Evolutionary conservation across 768 basidiomycete species (phyloP).

Genomic region (Lactifluus piperatus): DNA sequence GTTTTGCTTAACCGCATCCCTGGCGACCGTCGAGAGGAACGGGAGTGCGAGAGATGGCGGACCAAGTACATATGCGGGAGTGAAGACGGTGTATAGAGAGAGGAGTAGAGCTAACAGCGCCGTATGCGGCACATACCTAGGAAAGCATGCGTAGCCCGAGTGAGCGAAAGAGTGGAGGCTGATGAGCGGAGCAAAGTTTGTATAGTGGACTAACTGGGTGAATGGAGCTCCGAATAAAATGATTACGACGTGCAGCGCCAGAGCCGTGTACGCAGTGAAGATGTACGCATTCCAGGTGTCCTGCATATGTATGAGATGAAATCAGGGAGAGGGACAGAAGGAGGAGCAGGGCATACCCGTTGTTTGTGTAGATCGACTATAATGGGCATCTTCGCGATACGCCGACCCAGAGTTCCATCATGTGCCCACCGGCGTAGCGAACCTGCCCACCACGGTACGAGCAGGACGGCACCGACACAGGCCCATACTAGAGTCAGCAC

Average conservation of each 20-base stretch:
- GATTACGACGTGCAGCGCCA: conserved; percentile 39
- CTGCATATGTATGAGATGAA: conserved; percentile 30
- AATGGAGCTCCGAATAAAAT: conserved; percentile 74
- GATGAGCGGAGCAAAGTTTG: background rate
- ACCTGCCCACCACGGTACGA: conserved; percentile 67
- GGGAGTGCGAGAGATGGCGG: conserved; percentile 34
- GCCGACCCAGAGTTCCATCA: conserved; percentile 36
- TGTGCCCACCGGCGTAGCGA: conserved; percentile 55
- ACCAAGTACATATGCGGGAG: conserved; percentile 65
- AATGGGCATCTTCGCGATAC: conserved; percentile 34
- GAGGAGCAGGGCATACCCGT: conserved; percentile 27
- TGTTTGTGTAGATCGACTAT: conserved; percentile 30
- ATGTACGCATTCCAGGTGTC: conserved; percentile 41
- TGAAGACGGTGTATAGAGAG: conserved; percentile 53
- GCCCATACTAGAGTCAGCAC: conserved; percentile 49
- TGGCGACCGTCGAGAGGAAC: conserved; percentile 23
- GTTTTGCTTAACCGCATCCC: conserved; percentile 42
- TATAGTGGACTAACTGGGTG: conserved; percentile 34
- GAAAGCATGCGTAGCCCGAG: conserved; percentile 5
- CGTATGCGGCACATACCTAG: conserved; percentile 41
- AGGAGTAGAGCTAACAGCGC: conserved; percentile 61
- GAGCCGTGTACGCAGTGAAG: conserved; percentile 43
- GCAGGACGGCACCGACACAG: conserved; percentile 41
- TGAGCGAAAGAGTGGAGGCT: conserved; percentile 1
- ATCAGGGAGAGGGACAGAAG: background rate